Evolutionary conservation across 2,329 filamentous ascomycete genomes (phyloP), one percentile per base, ranked within the genome.

Genomic region (Pseudogymnoascus sp.): DNA sequence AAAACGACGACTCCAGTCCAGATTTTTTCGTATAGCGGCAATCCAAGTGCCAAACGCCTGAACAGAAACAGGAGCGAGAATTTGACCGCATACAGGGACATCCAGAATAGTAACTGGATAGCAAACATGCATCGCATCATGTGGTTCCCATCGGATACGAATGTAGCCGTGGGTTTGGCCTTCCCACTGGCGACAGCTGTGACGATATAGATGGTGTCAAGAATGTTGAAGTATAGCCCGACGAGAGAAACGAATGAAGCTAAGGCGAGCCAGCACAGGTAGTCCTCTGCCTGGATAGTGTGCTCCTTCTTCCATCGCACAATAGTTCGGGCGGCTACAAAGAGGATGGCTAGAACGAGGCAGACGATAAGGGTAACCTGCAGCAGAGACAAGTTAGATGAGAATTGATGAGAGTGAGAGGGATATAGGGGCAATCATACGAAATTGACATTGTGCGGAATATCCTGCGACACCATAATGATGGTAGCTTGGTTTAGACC

Each of bases 81-180:
- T 63, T 78, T 78, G 60, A 76, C 72, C 36, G 73, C 68, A 74
- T 74, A 77, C 4, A 78, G 69, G 15, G 71, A 72, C 5, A 72
- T 64, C 74, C 75, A 77, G 59, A 76, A 72, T 21, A 74, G 68
- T 48, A 76, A 70, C 4, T 72, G 73, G 15, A 72, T 74, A 8
- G 72, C 70, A 13, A 13, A 41, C 15, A 15, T 41, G 38, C 38
- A 13, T 41, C 38, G 38, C 44, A 55, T 13, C 13, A 41, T 27
- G 5, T 12, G 21, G 12, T 55, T 17, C 3, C 36, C 36, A 39
- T 39, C 12, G 36, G 15, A 15, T 12, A 39, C 36, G 12, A 39
- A 15, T 39, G 12, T 39, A 12, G 36, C 21, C 21, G 21, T 21
- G 21, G 21, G 21, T 21, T 21, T 21, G 10, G 36, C 36, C 4